phyloP scores from a whole-genome alignment of 2,329 filamentous ascomycete species.

The Lachnellula cervina region DNA sequence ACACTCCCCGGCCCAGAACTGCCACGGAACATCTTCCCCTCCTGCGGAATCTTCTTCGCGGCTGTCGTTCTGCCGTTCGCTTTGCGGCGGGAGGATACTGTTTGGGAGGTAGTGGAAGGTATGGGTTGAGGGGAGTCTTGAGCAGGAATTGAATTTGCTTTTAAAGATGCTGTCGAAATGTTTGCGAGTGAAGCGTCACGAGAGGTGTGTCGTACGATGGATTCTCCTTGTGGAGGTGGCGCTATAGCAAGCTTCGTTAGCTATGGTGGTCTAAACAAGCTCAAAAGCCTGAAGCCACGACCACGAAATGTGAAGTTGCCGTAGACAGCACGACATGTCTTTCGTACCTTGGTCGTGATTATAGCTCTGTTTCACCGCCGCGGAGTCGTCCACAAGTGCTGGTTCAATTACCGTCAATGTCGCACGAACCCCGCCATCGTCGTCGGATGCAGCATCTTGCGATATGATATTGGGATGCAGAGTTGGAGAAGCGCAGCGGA shows the following conservation, averaged over 20 bases:
- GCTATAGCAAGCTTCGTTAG: neutral
- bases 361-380: neutral
- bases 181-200: neutral
- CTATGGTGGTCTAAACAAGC: neutral
- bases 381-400: neutral
- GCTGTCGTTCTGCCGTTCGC: conserved; percentile 8
- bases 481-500: neutral
- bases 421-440: neutral
- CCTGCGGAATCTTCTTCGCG: conserved; percentile 1
- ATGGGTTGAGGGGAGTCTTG: conserved; percentile 1
- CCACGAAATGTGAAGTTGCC: neutral
- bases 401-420: neutral
- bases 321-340: neutral
- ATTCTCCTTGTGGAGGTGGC: neutral
- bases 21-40: conserved; percentile 24
- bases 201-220: neutral
- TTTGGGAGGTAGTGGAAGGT: conserved; percentile 2
- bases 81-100: conserved; percentile 4
- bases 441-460: neutral
- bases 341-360: neutral
- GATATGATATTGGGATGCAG: neutral
- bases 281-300: neutral
- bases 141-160: conserved; percentile 1
- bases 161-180: neutral
- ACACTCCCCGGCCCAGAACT: conserved; percentile 9